A percentile compares a stretch with the other conserved stretches of the same genome.
These are phyloP conservation scores for Psilocybe cyanescens DNA, from an alignment of 768 basidiomycete genomes.

Conservation along the genomic window DNA sequence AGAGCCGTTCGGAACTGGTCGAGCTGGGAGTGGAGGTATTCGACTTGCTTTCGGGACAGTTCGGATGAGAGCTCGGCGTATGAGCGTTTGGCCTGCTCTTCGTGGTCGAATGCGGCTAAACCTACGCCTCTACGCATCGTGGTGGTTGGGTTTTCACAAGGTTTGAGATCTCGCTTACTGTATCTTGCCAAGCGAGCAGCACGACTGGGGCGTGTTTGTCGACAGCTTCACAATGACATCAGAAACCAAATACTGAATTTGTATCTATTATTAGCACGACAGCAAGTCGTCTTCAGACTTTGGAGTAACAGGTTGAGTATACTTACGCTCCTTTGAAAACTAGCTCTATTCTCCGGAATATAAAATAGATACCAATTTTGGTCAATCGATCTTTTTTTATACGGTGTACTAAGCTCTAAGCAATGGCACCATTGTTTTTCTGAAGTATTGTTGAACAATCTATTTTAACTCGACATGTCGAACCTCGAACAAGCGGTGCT, in stretches of 20 bases:
- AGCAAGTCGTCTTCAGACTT: too few species aligned
- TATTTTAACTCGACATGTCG: too few species aligned
- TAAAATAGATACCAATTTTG: too few species aligned
- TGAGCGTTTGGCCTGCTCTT: slow-evolving; percentile 78
- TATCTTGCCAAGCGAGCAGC: not conserved
- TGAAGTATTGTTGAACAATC: too few species aligned
- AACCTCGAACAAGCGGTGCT: too few species aligned
- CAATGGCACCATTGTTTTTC: too few species aligned
- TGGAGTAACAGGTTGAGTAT: too few species aligned
- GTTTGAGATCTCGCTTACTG: not conserved
- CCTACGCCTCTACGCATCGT: slow-evolving; percentile 73
- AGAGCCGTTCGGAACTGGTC: slow-evolving; percentile 84
- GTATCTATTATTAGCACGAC: not conserved
- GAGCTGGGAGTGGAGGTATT: slow-evolving; percentile 81
- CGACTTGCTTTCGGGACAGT: slow-evolving; percentile 76
- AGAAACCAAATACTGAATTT: not conserved
- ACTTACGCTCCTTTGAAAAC: too few species aligned
- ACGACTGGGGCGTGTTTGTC: not conserved
- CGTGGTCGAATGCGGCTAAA: slow-evolving; percentile 87
- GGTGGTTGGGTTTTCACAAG: not conserved
- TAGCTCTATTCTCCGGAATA: too few species aligned
- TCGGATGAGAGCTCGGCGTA: slow-evolving; percentile 83
- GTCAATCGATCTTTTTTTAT: too few species aligned
- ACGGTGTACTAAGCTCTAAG: too few species aligned
- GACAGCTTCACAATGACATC: not conserved